Evolutionary conservation across 2,329 filamentous ascomycete genomes (phyloP).

Genomic region (Sordariomycetes sp.): DNA sequence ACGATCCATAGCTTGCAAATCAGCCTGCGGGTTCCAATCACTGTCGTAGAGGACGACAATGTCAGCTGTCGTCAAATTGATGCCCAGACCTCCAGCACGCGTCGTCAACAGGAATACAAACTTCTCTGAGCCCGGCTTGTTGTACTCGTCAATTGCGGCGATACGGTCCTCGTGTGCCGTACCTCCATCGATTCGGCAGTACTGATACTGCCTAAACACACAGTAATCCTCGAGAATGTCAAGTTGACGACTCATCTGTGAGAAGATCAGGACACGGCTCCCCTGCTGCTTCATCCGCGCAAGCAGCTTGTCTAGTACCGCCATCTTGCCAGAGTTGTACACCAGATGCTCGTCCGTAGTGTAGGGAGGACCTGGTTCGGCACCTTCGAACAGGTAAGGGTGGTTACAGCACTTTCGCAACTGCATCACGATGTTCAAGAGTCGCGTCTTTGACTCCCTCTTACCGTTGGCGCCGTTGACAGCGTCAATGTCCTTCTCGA

Average conservation of each 20-base stretch:
- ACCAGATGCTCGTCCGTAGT: constrained; percentile 96
- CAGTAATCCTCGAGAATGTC: constrained; percentile 98
- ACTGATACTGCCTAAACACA: constrained; percentile 88
- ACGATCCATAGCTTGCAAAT: constrained; percentile 97
- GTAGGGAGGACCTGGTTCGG: constrained; percentile 93
- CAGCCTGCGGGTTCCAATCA: constrained; percentile 97
- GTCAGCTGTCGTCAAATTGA: constrained; percentile 91
- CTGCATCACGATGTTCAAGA: constrained; percentile 99
- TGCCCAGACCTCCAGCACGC: constrained; percentile 88
- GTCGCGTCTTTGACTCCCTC: constrained; percentile 91
- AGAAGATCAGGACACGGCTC: constrained; percentile 96
- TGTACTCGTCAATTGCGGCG: constrained; percentile 96
- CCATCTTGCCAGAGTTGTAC: constrained; percentile 94
- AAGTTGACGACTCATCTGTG: constrained; percentile 94
- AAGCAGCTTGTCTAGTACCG: constrained; percentile 87
- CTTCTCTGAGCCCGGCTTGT: constrained; percentile 89
- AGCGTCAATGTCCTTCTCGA: constrained; percentile 98
- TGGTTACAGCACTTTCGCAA: constrained; percentile 98
- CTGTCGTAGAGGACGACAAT: constrained; percentile 96
- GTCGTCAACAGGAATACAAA: constrained; percentile 95
- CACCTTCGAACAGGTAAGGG: constrained; percentile 94
- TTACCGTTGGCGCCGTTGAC: constrained; percentile 96
- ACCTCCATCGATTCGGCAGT: constrained; percentile 93
- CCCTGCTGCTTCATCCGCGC: constrained; percentile 75
- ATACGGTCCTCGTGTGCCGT: constrained; percentile 98